These are phyloP conservation scores for Flammula alnicola DNA, from an alignment of 1,284 basidiomycete genomes.

Conservation along the genomic window DNA sequence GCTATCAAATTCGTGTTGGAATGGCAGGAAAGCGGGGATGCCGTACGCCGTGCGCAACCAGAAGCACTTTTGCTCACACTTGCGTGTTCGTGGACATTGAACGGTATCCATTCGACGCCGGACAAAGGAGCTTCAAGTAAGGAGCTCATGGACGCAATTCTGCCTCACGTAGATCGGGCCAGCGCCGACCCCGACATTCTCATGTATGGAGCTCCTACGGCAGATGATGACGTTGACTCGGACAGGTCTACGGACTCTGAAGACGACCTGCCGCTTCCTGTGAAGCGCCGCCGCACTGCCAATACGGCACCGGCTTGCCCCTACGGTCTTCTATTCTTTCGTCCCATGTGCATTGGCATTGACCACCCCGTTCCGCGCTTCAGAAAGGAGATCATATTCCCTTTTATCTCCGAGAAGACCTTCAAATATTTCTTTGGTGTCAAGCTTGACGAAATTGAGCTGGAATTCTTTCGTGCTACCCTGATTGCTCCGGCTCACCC, in stretches of 20 bases:
- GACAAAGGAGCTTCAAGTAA: conserved; percentile 17
- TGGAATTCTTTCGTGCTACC: neutral
- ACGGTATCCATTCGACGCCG: conserved; percentile 23
- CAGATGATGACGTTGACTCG: neutral
- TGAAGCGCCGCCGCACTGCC: neutral
- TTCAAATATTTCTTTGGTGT: conserved; percentile 1
- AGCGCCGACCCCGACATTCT: neutral
- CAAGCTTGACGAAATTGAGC: neutral
- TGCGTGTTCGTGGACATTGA: conserved; percentile 19
- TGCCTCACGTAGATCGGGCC: conserved; percentile 9
- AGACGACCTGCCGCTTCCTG: neutral
- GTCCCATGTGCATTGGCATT: neutral
- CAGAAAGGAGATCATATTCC: neutral
- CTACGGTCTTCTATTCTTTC: neutral
- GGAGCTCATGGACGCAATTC: conserved; percentile 17
- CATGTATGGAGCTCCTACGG: neutral
- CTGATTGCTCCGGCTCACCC: neutral
- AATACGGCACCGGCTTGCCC: neutral
- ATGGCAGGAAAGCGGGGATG: neutral
- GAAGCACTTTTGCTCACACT: conserved; percentile 19
- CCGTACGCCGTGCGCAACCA: neutral
- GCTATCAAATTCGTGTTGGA: conserved; percentile 1
- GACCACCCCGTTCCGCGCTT: neutral
- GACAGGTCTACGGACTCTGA: neutral
- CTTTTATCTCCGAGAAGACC: neutral